Evolutionary conservation across 768 basidiomycete species (phyloP).

Genomic region (Gautieria morchelliformis): DNA sequence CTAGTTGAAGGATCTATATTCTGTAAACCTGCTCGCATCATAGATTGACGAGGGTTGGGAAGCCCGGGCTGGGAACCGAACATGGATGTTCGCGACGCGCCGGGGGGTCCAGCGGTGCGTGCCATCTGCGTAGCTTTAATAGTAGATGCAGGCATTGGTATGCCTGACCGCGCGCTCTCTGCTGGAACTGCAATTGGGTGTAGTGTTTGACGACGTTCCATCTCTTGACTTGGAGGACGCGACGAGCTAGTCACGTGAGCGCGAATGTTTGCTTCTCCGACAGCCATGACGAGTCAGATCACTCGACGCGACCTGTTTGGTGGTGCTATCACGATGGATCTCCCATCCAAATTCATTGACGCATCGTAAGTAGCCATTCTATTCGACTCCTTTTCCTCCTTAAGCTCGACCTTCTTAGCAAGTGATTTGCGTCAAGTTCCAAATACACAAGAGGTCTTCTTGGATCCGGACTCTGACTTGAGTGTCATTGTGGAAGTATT

Average conservation of each 20-base stretch:
- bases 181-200: slow-evolving; percentile 42
- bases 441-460: slow-evolving; percentile 89
- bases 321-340: slow-evolving; percentile 62
- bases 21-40: slow-evolving; percentile 47
- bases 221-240: background rate
- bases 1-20: slow-evolving; percentile 62
- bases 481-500: slow-evolving; percentile 84
- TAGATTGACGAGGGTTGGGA: slow-evolving; percentile 59
- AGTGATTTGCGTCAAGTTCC: slow-evolving; percentile 78
- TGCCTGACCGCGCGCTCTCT: slow-evolving; percentile 46
- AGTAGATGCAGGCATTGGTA: slow-evolving; percentile 64
- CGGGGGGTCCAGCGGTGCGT: slow-evolving; percentile 15
- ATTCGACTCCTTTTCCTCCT: background rate
- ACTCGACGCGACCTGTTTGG: slow-evolving; percentile 61
- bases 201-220: slow-evolving; percentile 44
- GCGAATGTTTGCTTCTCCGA: background rate
- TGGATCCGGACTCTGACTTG: slow-evolving; percentile 56
- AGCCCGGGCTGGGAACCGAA: slow-evolving; percentile 66
- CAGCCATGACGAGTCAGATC: background rate
- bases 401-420: background rate
- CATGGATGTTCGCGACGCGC: slow-evolving; percentile 52
- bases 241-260: background rate
- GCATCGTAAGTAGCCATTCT: slow-evolving; percentile 57
- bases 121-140: slow-evolving; percentile 50
- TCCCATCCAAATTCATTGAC: slow-evolving; percentile 59